These are phyloP conservation scores for Pelargonium australe DNA, from an alignment of 441 rosid species.

Conservation along the genomic window DNA sequence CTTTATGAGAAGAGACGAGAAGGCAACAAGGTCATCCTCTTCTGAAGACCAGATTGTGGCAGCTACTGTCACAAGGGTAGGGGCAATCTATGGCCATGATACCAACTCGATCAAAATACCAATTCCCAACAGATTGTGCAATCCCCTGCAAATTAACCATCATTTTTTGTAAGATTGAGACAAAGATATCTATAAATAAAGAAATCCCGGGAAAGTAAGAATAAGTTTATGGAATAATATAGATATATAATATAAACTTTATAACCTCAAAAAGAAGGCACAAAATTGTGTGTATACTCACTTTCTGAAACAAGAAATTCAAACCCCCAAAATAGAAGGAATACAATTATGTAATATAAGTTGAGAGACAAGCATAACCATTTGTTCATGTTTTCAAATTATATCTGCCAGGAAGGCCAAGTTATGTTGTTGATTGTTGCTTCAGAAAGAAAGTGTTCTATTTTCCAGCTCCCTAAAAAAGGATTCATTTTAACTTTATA, in stretches of 20 bases:
- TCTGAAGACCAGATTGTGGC: conserved; percentile 24
- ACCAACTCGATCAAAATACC: conserved; percentile 75
- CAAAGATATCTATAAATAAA: conserved; percentile 24
- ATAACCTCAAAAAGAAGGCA: too few relatives aligned
- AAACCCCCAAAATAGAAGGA: too few relatives aligned
- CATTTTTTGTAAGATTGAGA: conserved; percentile 17
- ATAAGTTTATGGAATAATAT: conserved; percentile 6
- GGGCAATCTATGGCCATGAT: conserved; percentile 73
- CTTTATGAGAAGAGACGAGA: not conserved
- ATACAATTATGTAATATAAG: not conserved
- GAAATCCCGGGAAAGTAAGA: not conserved
- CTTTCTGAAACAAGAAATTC: too few relatives aligned
- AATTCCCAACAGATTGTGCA: conserved; percentile 94
- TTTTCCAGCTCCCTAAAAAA: too few relatives aligned
- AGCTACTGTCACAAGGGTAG: conserved; percentile 9
- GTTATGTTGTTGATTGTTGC: too few relatives aligned
- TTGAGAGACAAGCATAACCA: not conserved
- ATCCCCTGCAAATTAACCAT: conserved; percentile 51
- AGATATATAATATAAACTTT: too few relatives aligned
- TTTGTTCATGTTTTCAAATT: not conserved
- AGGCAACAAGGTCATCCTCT: conserved; percentile 24
- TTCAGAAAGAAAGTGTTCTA: too few relatives aligned
- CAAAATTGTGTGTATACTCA: too few relatives aligned
- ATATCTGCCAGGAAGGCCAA: too few relatives aligned
- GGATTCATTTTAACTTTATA: too few relatives aligned